Evolutionary conservation across 805 yeast genomes (phyloP), one percentile per base, ranked within the genome.

Genomic region (Candida nanaspora): DNA sequence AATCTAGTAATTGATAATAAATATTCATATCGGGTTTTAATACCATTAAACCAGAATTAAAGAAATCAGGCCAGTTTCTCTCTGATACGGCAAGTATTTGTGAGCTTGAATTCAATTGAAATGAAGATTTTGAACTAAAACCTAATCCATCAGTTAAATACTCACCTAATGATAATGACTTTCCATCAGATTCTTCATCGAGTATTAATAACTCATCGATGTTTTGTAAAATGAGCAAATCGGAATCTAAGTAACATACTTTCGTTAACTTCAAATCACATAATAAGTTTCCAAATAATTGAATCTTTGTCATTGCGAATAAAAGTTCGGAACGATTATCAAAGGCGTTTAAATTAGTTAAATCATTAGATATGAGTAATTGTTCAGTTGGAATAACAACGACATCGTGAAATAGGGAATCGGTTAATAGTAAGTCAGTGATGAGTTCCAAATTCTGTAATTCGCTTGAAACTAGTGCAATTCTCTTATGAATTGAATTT

Each of bases 61-160:
- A 87, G 51, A 82, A 71, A 63, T 87, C 96, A 0, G 95, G 95
- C 85, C 94, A 87, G 13, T 95, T 95, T n/a, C 77, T 68, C 62
- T 87, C 96, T 0, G 94, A 84, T 14, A 81, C 66, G 0, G 93
- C 89, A 30, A 65, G 46, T 3, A 74, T 59, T 9, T 51, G 20
- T 6, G 10, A 16, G 4, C 20, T 4, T 3, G 6, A 8, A 19
- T 31, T 11, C 16, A 31, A 31, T 6, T 31, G 11, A 31, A 15
- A 31, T n/a, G n/a, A n/a, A n/a, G 34, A 31, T 10, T 31, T 16
- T 8, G 7, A 16, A 18, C 30, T 13, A 16, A 6, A 10, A 35
- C 42, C 7, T 16, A 16, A 11, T 30, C n/a, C n/a, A n/a, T n/a
- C n/a, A n/a, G n/a, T n/a, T n/a, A n/a, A n/a, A n/a, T n/a, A n/a